A percentile compares a stretch with the other conserved stretches of the same genome.
Conservation (phyloP, 176 grass and related monocot species). For the Otatea glauca region DNA sequence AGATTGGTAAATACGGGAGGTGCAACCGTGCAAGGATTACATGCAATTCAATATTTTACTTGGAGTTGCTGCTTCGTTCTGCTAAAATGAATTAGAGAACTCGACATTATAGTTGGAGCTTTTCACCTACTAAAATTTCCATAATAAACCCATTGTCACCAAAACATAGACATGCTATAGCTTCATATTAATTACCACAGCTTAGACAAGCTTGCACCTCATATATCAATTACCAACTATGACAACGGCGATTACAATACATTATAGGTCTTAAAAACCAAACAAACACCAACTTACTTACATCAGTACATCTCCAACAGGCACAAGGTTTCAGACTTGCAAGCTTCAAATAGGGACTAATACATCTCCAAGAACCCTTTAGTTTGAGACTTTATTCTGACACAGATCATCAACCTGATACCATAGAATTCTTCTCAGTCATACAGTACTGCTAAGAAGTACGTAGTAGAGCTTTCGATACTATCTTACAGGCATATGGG, state of each 20-base stretch:
- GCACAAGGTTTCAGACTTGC: background rate
- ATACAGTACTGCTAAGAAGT: background rate
- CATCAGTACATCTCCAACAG: background rate
- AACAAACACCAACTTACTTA: slow-evolving; percentile 2
- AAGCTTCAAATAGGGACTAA: slow-evolving; percentile 20
- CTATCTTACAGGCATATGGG: slow-evolving; percentile 49
- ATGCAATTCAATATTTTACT: background rate
- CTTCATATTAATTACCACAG: background rate
- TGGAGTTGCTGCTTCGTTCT: too few relatives aligned
- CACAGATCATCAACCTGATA: slow-evolving; percentile 19
- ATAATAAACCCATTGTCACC: background rate
- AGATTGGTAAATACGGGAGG: background rate
- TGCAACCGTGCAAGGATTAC: background rate
- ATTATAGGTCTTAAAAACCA: background rate
- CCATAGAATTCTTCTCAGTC: background rate
- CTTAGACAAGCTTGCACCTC: background rate
- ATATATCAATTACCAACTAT: background rate
- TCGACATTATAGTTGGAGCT: background rate
- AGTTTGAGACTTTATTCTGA: slow-evolving; percentile 37
- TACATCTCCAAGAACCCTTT: slow-evolving; percentile 16
- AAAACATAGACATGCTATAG: background rate
- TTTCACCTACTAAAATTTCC: background rate
- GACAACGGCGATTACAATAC: background rate
- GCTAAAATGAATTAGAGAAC: too few relatives aligned
- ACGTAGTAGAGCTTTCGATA: slow-evolving; percentile 26